These are phyloP conservation scores for Leonotis leonurus DNA, from an alignment of 257 asterid species.

Conservation along the genomic window DNA sequence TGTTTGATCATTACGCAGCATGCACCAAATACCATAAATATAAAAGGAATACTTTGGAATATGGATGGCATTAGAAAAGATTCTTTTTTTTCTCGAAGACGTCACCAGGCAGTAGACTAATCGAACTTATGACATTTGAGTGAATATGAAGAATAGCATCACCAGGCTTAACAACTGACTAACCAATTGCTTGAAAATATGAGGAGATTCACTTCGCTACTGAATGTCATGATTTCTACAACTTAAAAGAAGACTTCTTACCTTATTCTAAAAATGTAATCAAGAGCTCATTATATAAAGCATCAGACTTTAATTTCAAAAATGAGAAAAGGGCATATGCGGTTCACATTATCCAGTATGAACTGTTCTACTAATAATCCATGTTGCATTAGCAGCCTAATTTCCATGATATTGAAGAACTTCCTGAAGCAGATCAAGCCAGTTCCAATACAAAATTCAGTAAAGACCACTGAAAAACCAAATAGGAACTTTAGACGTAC, in stretches of 20 bases:
- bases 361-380: neutral
- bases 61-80: neutral
- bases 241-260: neutral
- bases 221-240: neutral
- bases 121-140: neutral
- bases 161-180: neutral
- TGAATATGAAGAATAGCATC: neutral
- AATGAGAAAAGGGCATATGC: neutral
- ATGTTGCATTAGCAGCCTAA: neutral
- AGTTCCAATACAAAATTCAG: neutral
- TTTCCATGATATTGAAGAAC: neutral
- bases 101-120: neutral
- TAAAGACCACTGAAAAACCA: neutral
- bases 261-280: neutral
- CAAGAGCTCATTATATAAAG: neutral
- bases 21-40: constrained; percentile 3
- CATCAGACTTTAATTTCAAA: neutral
- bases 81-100: neutral
- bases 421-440: neutral
- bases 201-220: neutral
- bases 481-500: constrained; percentile 33
- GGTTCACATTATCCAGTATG: neutral
- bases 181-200: neutral
- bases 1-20: constrained; percentile 5
- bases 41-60: neutral